Conservation (phyloP, 164 flowering plant species). For the Tetracentron sinense region DNA sequence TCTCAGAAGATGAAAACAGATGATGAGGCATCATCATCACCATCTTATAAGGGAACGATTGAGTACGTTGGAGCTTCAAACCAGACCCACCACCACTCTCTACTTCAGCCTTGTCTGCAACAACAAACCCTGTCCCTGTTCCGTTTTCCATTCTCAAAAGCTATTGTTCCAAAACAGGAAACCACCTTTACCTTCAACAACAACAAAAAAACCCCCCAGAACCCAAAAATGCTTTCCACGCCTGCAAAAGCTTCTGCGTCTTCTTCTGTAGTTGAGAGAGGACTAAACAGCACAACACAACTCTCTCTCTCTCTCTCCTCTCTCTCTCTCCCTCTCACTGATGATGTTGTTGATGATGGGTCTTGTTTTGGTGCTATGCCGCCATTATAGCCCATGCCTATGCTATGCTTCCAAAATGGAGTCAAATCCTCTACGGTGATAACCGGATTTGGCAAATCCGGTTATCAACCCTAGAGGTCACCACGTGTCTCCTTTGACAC, state of each 20-base stretch:
- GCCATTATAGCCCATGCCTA: constrained; percentile 36
- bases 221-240: not conserved
- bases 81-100: constrained; percentile 31
- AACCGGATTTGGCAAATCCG: no score
- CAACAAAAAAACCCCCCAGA: not conserved
- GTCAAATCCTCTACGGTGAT: no score
- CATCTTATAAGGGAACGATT: constrained; percentile 29
- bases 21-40: constrained; percentile 22
- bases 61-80: constrained; percentile 34
- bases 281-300: no score
- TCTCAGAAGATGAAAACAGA: not conserved
- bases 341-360: no score
- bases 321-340: not conserved
- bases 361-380: constrained; percentile 22
- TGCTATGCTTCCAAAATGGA: constrained; percentile 61
- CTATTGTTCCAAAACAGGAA: constrained; percentile 1
- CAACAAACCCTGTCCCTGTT: constrained; percentile 20
- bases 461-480: no score
- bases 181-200: constrained; percentile 11
- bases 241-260: not conserved
- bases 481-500: no score
- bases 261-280: constrained; percentile 1
- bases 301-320: not conserved
- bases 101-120: constrained; percentile 19
- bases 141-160: constrained; percentile 12